A percentile compares a stretch with the other conserved stretches of the same genome.
Evolutionary conservation across 106 monocot species (phyloP).

Genomic region (Triglochin maritima): DNA sequence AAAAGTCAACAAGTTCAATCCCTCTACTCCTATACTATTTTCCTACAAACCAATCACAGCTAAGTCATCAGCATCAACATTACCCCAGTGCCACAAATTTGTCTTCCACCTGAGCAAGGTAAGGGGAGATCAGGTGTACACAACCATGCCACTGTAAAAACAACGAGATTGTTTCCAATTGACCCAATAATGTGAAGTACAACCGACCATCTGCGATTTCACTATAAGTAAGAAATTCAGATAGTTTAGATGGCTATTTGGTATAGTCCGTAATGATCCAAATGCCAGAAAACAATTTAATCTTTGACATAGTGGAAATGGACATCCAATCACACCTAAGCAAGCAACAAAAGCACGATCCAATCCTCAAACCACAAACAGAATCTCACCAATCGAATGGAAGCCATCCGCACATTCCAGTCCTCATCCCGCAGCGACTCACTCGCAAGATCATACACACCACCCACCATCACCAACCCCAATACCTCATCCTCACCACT

Average conservation of each 20-base stretch:
- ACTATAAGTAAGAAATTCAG: background rate
- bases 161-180: too few relatives aligned
- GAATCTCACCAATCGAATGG: constrained; percentile 53
- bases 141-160: too few relatives aligned
- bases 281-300: too few relatives aligned
- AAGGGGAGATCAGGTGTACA: too few relatives aligned
- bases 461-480: constrained; percentile 8
- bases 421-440: constrained; percentile 50
- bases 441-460: constrained; percentile 30
- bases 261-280: too few relatives aligned
- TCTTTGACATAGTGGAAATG: background rate
- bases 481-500: constrained; percentile 1
- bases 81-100: too few relatives aligned
- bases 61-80: too few relatives aligned
- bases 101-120: too few relatives aligned
- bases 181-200: too few relatives aligned
- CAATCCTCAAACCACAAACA: background rate
- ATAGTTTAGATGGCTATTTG: background rate
- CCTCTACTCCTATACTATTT: too few relatives aligned
- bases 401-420: constrained; percentile 34
- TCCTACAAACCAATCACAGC: too few relatives aligned
- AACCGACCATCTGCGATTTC: background rate
- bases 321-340: background rate
- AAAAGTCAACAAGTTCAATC: too few relatives aligned
- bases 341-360: background rate